Evolutionary conservation across 2,329 filamentous ascomycete species (phyloP), one percentile per base, ranked within the genome.

Genomic region (Fonsecaea multimorphosa): DNA sequence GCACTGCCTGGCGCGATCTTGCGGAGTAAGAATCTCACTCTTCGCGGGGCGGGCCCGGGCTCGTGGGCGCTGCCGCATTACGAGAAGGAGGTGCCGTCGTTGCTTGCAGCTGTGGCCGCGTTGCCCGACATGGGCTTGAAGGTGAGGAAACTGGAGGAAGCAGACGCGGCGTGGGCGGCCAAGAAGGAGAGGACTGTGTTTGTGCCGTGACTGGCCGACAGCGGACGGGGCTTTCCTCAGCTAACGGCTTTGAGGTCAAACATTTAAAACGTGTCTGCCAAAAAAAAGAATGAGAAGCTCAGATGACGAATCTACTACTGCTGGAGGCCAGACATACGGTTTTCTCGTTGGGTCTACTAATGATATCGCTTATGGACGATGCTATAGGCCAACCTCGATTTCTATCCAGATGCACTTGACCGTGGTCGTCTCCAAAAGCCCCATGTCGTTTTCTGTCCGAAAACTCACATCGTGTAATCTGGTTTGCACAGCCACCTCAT

Each of bases 21-120:
- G 66, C 75, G 85, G 65, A 79, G 80, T 24, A 82, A 82, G 70
- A 78, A 84, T 58, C 74, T 87, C 3, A 83, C 80, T 1, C 70
- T 85, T 32, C 73, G 80, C 9, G 83, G 83, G 0, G 74, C 82
- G 0, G 83, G 82, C 0, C 79, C 80, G 0, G 82, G 83, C 0
- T 75, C 79, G 2, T 83, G 80, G 80, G 71, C 72, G 14, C 66
- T 79, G 52, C 58, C 66, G 8, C 74, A 76, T 19, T 71, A 79
- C 78, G 58, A 63, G 77, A 34, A 60, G 36, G 67, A 69, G 52
- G 27, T 67, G 62, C 63, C 59, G 9, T 58, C 14, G 12, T 40
- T 72, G 58, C 62, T 72, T 12, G 60, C 53, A 9, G 69, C 69
- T 7, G 68, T 71, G 53, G 54, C 58, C 19, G 63, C 61, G 29